These are phyloP conservation scores for Acacia concinna DNA, from an alignment of 331 rosid species.

Conservation along the genomic window DNA sequence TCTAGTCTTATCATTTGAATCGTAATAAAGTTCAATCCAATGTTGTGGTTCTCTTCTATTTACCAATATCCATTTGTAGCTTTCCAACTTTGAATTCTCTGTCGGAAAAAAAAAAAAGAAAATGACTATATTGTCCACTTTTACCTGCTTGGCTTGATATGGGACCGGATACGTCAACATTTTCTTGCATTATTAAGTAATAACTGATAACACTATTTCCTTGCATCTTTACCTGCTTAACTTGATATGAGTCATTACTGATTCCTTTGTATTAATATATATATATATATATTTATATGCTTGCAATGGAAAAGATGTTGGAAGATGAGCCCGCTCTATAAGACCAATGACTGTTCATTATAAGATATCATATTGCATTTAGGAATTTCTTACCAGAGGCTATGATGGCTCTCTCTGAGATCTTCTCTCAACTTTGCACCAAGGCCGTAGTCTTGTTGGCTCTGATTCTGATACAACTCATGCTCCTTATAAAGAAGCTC, in stretches of 20 bases:
- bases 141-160: background rate
- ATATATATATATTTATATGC: too few relatives aligned
- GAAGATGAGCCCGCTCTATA: too few relatives aligned
- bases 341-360: background rate
- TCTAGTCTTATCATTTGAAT: background rate
- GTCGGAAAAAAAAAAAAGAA: background rate
- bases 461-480: constrained; percentile 53
- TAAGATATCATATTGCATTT: background rate
- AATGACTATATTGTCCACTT: background rate
- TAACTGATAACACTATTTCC: background rate
- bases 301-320: background rate
- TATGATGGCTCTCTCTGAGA: constrained; percentile 59
- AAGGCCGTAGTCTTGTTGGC: constrained; percentile 57
- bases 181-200: background rate
- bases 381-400: constrained; percentile 26
- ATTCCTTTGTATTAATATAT: background rate
- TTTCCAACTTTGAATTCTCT: background rate
- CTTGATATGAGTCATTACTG: background rate
- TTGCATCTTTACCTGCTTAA: constrained; percentile 6
- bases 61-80: background rate
- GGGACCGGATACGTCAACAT: constrained; percentile 4
- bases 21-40: background rate
- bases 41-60: background rate
- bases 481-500: constrained; percentile 46
- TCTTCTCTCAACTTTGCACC: constrained; percentile 59